phyloP scores from a whole-genome alignment of 2,329 filamentous ascomycete genomes.

The Alternaria rosae region DNA sequence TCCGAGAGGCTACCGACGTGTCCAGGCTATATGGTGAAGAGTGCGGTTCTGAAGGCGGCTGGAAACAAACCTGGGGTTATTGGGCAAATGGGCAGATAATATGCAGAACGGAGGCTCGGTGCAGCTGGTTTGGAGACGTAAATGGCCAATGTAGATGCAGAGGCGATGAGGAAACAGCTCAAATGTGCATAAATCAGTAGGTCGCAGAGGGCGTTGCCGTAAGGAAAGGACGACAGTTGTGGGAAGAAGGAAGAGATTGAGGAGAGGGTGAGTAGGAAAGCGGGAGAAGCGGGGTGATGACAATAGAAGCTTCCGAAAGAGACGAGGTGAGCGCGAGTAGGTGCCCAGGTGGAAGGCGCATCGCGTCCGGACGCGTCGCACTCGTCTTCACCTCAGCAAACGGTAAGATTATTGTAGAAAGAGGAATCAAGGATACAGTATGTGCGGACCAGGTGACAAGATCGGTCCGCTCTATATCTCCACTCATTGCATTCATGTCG shows the following conservation, averaged over 20 bases:
- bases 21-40: conserved; percentile 8
- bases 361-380: conserved; percentile 15
- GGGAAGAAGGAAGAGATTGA: conserved; percentile 13
- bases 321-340: conserved; percentile 15
- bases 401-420: neutral
- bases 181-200: conserved; percentile 38
- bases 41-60: conserved; percentile 5
- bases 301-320: conserved; percentile 11
- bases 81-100: conserved; percentile 46
- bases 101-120: conserved; percentile 41
- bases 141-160: conserved; percentile 49
- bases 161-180: conserved; percentile 32
- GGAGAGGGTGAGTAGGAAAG: conserved; percentile 13
- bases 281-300: conserved; percentile 21
- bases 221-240: conserved; percentile 31
- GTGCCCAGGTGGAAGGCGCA: conserved; percentile 16
- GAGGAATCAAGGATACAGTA: neutral
- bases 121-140: conserved; percentile 42
- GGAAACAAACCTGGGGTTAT: conserved; percentile 26
- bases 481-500: neutral
- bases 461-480: neutral
- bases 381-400: conserved; percentile 18
- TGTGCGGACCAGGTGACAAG: neutral
- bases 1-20: conserved; percentile 35
- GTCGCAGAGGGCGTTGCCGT: conserved; percentile 5